phyloP scores from a whole-genome alignment of 257 asterid genomes.

The Paraleonurus japonicus region DNA sequence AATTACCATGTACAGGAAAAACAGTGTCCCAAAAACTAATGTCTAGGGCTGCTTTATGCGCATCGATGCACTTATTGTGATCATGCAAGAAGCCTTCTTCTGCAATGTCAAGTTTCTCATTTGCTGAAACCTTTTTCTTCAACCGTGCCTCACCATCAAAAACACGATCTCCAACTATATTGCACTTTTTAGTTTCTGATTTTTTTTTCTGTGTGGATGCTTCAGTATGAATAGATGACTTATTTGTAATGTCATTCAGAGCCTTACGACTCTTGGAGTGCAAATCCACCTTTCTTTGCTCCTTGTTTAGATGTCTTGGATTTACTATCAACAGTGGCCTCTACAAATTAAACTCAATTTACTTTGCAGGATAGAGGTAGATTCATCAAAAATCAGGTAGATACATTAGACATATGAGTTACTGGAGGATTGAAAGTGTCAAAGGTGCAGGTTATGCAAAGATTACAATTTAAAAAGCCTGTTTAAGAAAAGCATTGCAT shows the following conservation, averaged over 20 bases:
- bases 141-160: conserved; percentile 33
- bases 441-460: no score
- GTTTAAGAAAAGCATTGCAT: conserved; percentile 3
- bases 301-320: conserved; percentile 40
- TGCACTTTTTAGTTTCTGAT: conserved; percentile 35
- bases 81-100: conserved; percentile 67
- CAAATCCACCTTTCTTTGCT: conserved; percentile 44
- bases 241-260: conserved; percentile 73
- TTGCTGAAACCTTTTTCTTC: conserved; percentile 21
- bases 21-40: conserved; percentile 49
- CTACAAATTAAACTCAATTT: conserved; percentile 28
- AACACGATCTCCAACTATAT: conserved; percentile 32
- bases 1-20: conserved; percentile 64
- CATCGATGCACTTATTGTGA: conserved; percentile 63
- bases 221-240: conserved; percentile 38
- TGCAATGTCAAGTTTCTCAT: conserved; percentile 39
- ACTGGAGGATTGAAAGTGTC: neutral
- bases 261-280: conserved; percentile 58
- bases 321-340: conserved; percentile 41
- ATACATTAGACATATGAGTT: no score
- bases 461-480: no score
- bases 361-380: neutral
- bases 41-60: conserved; percentile 34
- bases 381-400: no score
- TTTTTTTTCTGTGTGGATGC: conserved; percentile 40